Evolutionary conservation across 352 stramenopile genomes (phyloP).

Genomic region (Phytophthora ohioensis): DNA sequence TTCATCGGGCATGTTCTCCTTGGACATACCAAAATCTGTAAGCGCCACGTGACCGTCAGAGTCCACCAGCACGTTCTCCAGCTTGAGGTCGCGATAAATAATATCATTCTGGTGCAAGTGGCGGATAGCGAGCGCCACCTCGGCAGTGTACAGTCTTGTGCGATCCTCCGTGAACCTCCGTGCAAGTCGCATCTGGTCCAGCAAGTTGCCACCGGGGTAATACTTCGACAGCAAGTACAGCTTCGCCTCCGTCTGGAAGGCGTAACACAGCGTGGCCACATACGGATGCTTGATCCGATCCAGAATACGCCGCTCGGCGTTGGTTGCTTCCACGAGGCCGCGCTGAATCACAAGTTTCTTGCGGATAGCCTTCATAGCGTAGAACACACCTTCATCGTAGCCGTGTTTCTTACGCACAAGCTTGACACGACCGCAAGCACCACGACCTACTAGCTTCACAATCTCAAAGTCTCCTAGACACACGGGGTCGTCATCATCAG

Average conservation of each 20-base stretch:
- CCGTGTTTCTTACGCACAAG: conserved; percentile 90
- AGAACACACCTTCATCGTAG: conserved; percentile 81
- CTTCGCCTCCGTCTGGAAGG: conserved; percentile 92
- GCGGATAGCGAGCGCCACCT: conserved; percentile 96
- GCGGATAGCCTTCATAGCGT: conserved; percentile 89
- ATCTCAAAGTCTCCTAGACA: conserved; percentile 96
- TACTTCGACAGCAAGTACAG: conserved; percentile 95
- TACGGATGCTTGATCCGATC: conserved; percentile 96
- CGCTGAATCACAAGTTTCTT: conserved; percentile 91
- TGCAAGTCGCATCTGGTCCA: conserved; percentile 92
- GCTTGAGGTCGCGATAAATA: conserved; percentile 98
- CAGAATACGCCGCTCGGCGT: conserved; percentile 90
- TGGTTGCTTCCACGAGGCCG: conserved; percentile 91
- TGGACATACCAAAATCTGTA: conserved; percentile 99
- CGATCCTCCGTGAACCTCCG: conserved; percentile 94
- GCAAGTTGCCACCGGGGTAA: conserved; percentile 96
- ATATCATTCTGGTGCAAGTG: conserved; percentile 95
- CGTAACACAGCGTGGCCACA: conserved; percentile 94
- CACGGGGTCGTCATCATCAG: conserved; percentile 64
- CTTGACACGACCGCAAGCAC: conserved; percentile 87
- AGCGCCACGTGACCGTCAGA: conserved; percentile 96
- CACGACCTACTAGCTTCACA: conserved; percentile 97
- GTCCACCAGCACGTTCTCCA: conserved; percentile 98
- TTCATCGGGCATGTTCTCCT: conserved; percentile 95
- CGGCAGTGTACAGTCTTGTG: conserved; percentile 95